phyloP scores from a whole-genome alignment of 257 asterid genomes.

The Buddleja alternifolia region DNA sequence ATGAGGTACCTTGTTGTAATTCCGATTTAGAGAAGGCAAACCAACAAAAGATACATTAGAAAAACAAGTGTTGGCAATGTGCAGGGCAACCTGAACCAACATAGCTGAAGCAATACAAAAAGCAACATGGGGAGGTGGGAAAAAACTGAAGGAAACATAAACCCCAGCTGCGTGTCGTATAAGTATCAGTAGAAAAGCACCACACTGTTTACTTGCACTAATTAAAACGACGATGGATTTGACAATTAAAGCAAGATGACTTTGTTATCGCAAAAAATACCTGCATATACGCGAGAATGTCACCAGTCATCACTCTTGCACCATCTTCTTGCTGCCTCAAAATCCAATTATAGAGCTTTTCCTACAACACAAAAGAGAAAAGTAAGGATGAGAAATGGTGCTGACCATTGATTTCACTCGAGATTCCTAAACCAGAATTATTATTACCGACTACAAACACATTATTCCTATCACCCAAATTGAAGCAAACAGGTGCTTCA shows the following conservation, averaged over 20 bases:
- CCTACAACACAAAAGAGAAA: constrained; percentile 38
- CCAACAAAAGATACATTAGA: background rate
- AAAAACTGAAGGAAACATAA: background rate
- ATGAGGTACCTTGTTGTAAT: background rate
- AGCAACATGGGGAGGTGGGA: background rate
- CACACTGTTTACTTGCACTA: background rate
- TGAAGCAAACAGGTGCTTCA: background rate
- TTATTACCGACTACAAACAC: background rate
- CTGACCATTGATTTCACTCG: background rate
- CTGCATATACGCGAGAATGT: constrained; percentile 60
- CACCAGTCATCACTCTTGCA: constrained; percentile 53
- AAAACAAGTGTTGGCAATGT: background rate
- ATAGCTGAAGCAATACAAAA: background rate
- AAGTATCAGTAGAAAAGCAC: constrained; percentile 3
- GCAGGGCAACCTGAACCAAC: background rate
- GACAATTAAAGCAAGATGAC: background rate
- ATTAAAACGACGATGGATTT: background rate
- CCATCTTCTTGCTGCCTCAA: constrained; percentile 66
- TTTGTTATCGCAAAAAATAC: constrained; percentile 31
- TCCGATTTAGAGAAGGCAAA: background rate
- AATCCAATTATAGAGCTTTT: constrained; percentile 58
- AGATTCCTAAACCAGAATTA: background rate
- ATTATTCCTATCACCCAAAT: background rate
- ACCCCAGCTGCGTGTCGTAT: background rate
- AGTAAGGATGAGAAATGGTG: constrained; percentile 8